These are phyloP conservation scores for Podaxis carcinomalis DNA, from an alignment of 768 basidiomycete genomes.

Conservation along the genomic window DNA sequence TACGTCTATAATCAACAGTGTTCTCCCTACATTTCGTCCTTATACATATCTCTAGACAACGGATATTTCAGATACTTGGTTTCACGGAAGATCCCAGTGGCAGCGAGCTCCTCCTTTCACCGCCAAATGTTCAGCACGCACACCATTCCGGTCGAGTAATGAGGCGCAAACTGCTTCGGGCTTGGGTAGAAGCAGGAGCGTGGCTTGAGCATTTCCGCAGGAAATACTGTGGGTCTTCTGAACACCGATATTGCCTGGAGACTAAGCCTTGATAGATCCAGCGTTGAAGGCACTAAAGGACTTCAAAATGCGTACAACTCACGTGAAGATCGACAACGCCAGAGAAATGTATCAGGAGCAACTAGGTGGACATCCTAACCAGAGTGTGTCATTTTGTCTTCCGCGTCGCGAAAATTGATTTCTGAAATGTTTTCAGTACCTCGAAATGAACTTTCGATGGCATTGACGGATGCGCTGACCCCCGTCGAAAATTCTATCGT, in stretches of 20 bases:
- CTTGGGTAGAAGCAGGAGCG: constrained; percentile 73
- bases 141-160: constrained; percentile 44
- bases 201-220: constrained; percentile 61
- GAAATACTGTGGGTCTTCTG: constrained; percentile 32
- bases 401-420: neutral
- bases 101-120: constrained; percentile 42
- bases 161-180: constrained; percentile 63
- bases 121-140: constrained; percentile 49
- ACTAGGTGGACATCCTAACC: constrained; percentile 74
- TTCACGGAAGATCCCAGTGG: constrained; percentile 35
- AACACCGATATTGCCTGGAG: neutral
- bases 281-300: constrained; percentile 46
- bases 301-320: constrained; percentile 32
- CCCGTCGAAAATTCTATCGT: constrained; percentile 37
- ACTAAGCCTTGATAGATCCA: constrained; percentile 29
- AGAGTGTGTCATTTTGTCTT: constrained; percentile 44
- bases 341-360: constrained; percentile 70
- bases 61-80: constrained; percentile 40
- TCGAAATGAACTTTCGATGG: constrained; percentile 43
- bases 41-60: constrained; percentile 27
- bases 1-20: constrained; percentile 28
- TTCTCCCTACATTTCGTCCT: neutral
- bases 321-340: constrained; percentile 52
- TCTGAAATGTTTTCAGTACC: constrained; percentile 34
- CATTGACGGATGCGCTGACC: constrained; percentile 33